Percentiles rank a stretch among this genome's conserved stretches.
These are phyloP conservation scores for Aspergillus coremiiformis DNA, from an alignment of 495 filamentous ascomycete genomes.

Conservation along the genomic window DNA sequence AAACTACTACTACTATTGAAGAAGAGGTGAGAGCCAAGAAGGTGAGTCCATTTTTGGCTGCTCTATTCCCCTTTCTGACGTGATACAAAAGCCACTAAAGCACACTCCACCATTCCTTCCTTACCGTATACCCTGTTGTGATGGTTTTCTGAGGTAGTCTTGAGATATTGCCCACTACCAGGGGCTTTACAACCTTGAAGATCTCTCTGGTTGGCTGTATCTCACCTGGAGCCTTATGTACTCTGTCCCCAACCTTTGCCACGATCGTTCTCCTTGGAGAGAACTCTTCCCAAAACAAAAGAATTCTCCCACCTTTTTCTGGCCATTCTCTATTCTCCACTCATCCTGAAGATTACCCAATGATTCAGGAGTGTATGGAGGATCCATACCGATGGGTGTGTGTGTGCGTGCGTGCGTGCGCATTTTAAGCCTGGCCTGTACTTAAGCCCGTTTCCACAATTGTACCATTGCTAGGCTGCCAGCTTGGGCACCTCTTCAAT, in stretches of 20 bases:
- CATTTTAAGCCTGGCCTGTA: neutral
- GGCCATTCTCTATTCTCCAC: neutral
- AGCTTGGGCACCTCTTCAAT: neutral
- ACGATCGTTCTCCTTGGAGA: neutral
- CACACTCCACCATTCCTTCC: neutral
- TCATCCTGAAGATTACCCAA: neutral
- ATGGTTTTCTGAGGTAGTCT: neutral
- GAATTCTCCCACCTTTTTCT: neutral
- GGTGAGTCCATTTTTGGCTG: neutral
- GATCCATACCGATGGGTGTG: neutral
- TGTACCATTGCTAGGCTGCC: neutral
- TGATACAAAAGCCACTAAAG: neutral
- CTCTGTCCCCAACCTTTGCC: neutral
- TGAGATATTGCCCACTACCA: neutral
- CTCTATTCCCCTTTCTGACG: neutral
- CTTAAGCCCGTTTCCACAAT: neutral
- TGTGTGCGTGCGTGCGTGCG: neutral
- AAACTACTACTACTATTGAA: neutral
- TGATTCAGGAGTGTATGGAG: neutral
- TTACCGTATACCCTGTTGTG: neutral
- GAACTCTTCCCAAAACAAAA: neutral
- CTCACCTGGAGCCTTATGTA: neutral
- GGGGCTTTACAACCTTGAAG: neutral
- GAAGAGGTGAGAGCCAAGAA: neutral
- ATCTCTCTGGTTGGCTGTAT: neutral